Evolutionary conservation across 305 asterid species (phyloP).

Genomic region (Andrographis paniculata): DNA sequence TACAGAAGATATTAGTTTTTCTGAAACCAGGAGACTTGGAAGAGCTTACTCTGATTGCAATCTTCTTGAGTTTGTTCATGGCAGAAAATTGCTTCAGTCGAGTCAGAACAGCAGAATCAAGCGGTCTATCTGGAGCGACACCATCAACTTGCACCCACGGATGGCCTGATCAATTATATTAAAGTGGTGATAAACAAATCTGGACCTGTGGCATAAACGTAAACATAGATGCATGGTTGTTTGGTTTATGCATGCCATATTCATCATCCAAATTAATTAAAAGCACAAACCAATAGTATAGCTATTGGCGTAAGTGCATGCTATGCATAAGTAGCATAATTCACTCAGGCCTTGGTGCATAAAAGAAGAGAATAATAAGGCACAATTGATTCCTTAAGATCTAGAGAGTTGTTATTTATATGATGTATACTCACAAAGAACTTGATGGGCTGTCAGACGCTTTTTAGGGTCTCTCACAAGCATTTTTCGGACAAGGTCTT

Average conservation of each 20-base stretch:
- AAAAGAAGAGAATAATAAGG: neutral
- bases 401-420: constrained; percentile 8
- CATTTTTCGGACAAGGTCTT: constrained; percentile 63
- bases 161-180: constrained; percentile 44
- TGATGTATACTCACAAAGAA: constrained; percentile 49
- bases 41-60: constrained; percentile 62
- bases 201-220: neutral
- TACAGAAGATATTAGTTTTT: neutral
- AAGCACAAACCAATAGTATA: constrained; percentile 6
- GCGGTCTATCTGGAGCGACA: constrained; percentile 79
- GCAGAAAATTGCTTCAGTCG: constrained; percentile 90
- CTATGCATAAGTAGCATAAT: neutral
- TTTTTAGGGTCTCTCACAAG: constrained; percentile 41
- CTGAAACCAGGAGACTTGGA: constrained; percentile 1
- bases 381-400: neutral
- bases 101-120: constrained; percentile 71
- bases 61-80: constrained; percentile 84
- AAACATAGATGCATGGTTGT: neutral
- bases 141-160: constrained; percentile 82
- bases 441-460: constrained; percentile 52
- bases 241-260: neutral
- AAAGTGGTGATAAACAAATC: neutral
- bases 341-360: neutral
- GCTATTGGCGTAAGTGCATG: neutral
- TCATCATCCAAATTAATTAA: constrained; percentile 1